Conservation (phyloP, 148 eudicot genomes). For the Amaranthus palmeri region DNA sequence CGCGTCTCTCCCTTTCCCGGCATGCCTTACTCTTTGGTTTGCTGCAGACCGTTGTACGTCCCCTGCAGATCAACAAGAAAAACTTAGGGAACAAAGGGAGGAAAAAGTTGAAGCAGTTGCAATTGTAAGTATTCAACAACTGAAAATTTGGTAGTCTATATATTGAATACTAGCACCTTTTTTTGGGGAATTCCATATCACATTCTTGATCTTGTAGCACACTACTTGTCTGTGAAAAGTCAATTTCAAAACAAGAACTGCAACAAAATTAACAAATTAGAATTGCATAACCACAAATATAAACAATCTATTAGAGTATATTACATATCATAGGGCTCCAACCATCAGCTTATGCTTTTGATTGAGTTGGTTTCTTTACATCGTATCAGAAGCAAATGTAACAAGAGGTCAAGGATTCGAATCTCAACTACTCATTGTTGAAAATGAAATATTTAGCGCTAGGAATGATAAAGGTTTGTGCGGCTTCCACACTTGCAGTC, state of each 20-base stretch:
- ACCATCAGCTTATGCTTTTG: no score
- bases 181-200: conserved; percentile 41
- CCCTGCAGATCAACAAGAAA: conserved; percentile 39
- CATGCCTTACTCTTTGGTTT: conserved; percentile 63
- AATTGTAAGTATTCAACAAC: background rate
- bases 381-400: no score
- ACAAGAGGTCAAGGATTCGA: no score
- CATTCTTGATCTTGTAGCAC: conserved; percentile 30
- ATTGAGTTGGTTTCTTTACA: no score
- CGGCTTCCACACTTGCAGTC: no score
- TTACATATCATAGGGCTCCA: background rate
- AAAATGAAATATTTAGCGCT: no score
- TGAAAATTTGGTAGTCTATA: background rate
- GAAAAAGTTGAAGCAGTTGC: background rate
- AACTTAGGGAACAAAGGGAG: background rate
- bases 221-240: conserved; percentile 42
- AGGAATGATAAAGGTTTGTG: no score
- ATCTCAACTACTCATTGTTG: no score
- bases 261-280: conserved; percentile 7
- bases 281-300: background rate
- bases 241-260: conserved; percentile 43
- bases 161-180: conserved; percentile 38
- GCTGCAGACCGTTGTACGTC: conserved; percentile 42
- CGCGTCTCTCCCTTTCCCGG: conserved; percentile 80
- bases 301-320: background rate